phyloP scores from a whole-genome alignment of 1,139 yeast species.

The Suzukiozyma palmioleophila region DNA sequence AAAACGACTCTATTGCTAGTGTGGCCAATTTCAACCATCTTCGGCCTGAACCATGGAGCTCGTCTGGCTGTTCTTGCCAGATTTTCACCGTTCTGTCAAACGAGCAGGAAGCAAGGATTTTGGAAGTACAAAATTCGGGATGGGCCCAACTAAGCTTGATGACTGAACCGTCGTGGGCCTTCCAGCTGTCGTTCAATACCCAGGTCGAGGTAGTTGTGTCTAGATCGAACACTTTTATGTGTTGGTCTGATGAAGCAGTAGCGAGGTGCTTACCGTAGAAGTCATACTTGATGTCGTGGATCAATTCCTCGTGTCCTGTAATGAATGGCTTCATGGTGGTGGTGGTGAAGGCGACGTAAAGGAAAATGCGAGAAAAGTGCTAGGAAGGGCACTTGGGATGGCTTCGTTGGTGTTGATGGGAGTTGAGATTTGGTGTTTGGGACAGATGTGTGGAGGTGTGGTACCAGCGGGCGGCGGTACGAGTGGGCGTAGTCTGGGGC shows the following conservation, averaged over 20 bases:
- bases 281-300: slow-evolving; percentile 85
- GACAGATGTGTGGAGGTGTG: too few relatives aligned
- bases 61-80: slow-evolving; percentile 89
- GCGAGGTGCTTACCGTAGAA: slow-evolving; percentile 88
- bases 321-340: slow-evolving; percentile 58
- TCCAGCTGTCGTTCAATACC: slow-evolving; percentile 85
- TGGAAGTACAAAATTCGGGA: slow-evolving; percentile 80
- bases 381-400: too few relatives aligned
- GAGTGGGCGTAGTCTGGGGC: too few relatives aligned
- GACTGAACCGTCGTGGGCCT: slow-evolving; percentile 89
- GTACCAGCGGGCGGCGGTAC: not conserved
- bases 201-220: slow-evolving; percentile 57
- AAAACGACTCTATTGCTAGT: slow-evolving; percentile 71
- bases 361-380: not conserved
- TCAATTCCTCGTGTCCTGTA: slow-evolving; percentile 87
- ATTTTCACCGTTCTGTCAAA: slow-evolving; percentile 84
- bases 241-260: slow-evolving; percentile 90
- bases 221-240: slow-evolving; percentile 78
- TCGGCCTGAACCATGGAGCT: slow-evolving; percentile 67
- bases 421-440: not conserved
- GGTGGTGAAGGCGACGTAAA: not conserved
- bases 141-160: slow-evolving; percentile 88
- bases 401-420: slow-evolving; percentile 1
- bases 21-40: slow-evolving; percentile 78
- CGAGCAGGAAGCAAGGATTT: slow-evolving; percentile 78